A percentile compares a stretch with the other conserved stretches of the same genome.
These are phyloP conservation scores for Aureobasidium lini DNA, from an alignment of 2,329 filamentous ascomycete genomes.

Conservation along the genomic window DNA sequence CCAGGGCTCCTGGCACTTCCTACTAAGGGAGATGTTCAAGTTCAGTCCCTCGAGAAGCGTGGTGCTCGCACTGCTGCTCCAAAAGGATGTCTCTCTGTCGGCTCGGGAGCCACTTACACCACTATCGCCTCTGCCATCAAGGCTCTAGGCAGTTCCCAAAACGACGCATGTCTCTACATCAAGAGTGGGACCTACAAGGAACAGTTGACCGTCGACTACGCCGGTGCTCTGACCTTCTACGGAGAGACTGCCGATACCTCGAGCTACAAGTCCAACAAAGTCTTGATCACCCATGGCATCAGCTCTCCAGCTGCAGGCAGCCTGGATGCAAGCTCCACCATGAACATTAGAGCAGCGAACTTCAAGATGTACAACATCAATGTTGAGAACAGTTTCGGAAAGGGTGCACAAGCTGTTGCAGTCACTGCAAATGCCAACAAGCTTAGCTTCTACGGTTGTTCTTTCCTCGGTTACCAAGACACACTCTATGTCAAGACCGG, in stretches of 20 bases:
- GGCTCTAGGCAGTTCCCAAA: not conserved
- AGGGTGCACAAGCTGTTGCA: slow-evolving; percentile 26
- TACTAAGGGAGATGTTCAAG: not conserved
- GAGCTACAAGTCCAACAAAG: not conserved
- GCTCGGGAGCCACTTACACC: not conserved
- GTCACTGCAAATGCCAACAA: slow-evolving; percentile 22
- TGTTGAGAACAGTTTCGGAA: slow-evolving; percentile 24
- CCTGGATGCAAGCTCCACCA: not conserved
- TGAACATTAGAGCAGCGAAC: not conserved
- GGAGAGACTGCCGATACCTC: not conserved
- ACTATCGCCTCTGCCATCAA: not conserved
- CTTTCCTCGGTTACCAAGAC: slow-evolving; percentile 22
- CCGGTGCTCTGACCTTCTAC: not conserved
- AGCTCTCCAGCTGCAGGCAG: not conserved
- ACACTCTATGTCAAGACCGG: slow-evolving; percentile 22
- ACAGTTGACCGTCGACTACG: not conserved
- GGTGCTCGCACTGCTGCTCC: not conserved
- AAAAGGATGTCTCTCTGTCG: not conserved
- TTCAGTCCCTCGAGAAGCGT: not conserved
- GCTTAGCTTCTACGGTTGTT: slow-evolving; percentile 24
- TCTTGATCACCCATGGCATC: not conserved
- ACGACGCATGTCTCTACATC: not conserved
- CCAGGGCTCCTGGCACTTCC: not conserved
- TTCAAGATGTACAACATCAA: slow-evolving; percentile 22
- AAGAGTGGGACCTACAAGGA: not conserved